A percentile compares a stretch with the other conserved stretches of the same genome.
These are phyloP conservation scores for Sanghuangporus sanghuang DNA, from an alignment of 1,284 basidiomycete genomes.

Conservation along the genomic window DNA sequence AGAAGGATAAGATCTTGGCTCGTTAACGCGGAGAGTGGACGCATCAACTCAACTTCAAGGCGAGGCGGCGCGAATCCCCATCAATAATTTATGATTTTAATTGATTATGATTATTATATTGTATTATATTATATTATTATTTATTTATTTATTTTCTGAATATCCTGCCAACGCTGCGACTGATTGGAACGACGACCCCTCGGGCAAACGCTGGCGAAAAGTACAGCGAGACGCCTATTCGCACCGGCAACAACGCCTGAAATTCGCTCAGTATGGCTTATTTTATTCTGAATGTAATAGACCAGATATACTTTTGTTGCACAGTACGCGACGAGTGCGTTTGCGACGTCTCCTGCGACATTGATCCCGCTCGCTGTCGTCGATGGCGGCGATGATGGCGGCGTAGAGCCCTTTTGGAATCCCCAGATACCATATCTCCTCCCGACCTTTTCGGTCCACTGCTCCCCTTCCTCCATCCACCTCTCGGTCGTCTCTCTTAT, in stretches of 20 bases:
- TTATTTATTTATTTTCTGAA: not conserved
- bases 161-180: conserved; percentile 24
- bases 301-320: conserved; percentile 71
- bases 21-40: not conserved
- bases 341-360: conserved; percentile 67
- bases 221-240: conserved; percentile 73
- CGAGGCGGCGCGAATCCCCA: not conserved
- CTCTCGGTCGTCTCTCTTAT: conserved; percentile 34
- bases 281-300: not conserved
- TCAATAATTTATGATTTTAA: not conserved
- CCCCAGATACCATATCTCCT: conserved; percentile 80
- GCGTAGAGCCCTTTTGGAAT: conserved; percentile 49
- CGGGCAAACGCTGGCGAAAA: conserved; percentile 74
- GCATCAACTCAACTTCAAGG: not conserved
- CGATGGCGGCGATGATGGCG: conserved; percentile 18
- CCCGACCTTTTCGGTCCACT: conserved; percentile 68
- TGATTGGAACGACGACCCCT: conserved; percentile 49
- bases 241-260: conserved; percentile 73
- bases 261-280: not conserved
- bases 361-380: conserved; percentile 19
- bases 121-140: not conserved
- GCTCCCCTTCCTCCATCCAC: conserved; percentile 75
- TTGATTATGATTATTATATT: not conserved
- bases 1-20: not conserved
- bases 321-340: conserved; percentile 80